Base-by-base conservation (phyloP, 306 rosid species). In the Cucurbita argyrosperma region DNA sequence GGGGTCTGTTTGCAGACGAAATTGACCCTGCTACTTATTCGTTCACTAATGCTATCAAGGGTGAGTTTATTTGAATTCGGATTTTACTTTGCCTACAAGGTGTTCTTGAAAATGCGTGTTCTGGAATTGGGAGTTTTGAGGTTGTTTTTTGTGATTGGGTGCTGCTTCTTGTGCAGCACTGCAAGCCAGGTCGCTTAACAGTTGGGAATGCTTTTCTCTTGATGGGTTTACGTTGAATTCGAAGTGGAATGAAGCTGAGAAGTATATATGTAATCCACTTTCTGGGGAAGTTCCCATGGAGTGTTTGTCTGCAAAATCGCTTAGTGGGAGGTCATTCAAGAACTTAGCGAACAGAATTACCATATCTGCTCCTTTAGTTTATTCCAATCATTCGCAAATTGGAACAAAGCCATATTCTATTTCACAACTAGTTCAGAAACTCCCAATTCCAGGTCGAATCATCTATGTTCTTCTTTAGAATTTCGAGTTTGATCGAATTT, bases 191-290 rank as follows among this genome's bases (percentile, higher is more conserved):
- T 80, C 96, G 39, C 78, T 83, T 45, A 79, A 74, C 64, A 87
- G 87, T 74, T 91, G 95, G 96, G 97, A 89, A 51, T 84, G 86
- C 26, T 83, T 71, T 70, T 91, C 97, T 0, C 96, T 97, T 66
- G 97, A 94, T 49, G 96, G 97, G 81, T 88, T 91, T 85, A 90
- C 95, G 55, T 80, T 94, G 77, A 89, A 94, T 80, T 89, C 99
- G 5, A 94, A 94, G 80, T 94, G 99, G 99, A 89, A 87, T 66
- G 99, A 94, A 73, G 99, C 99, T 71, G 99, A 94, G 79, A 94
- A 84, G 47, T 94, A 91, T 62, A 94, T 94, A 75, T 84, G 97
- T 87, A 94, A 94, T 43, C 99, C 99, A 53, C 83, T 84, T 74
- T 94, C 99, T 11, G 99, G 99, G 45, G 91, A 94, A 26, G 87